phyloP scores from a whole-genome alignment of 495 filamentous ascomycete species.

The Penicillium coffeae region DNA sequence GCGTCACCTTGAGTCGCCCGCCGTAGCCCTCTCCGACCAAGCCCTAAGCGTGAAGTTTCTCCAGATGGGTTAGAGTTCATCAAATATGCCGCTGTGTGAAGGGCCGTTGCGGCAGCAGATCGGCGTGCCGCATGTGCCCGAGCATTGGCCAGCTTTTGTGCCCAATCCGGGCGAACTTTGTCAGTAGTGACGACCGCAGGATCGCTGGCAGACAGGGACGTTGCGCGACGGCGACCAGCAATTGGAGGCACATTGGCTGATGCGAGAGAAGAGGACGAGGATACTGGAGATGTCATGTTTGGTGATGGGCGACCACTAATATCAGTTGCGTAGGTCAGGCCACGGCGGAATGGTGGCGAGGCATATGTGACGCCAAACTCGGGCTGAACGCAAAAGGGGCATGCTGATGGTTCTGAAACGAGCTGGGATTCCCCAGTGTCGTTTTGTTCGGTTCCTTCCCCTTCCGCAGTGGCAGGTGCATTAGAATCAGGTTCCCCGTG shows the following conservation, averaged over 20 bases:
- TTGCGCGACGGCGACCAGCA: conserved; percentile 60
- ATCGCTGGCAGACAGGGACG: conserved; percentile 76
- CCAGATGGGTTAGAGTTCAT: conserved; percentile 64
- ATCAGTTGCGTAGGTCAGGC: conserved; percentile 64
- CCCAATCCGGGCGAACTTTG: conserved; percentile 89
- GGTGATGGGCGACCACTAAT: conserved; percentile 35
- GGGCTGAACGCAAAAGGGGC: conserved; percentile 91
- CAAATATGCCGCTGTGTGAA: conserved; percentile 92
- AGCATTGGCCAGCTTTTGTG: conserved; percentile 80
- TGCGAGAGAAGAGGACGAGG: conserved; percentile 54
- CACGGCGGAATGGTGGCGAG: conserved; percentile 81
- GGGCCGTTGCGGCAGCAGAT: conserved; percentile 87
- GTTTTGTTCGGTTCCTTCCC: conserved; percentile 26
- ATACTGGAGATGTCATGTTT: conserved; percentile 64
- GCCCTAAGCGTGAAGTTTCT: conserved; percentile 43
- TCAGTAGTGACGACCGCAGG: conserved; percentile 88
- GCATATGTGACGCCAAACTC: conserved; percentile 95
- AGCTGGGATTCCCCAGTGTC: conserved; percentile 57
- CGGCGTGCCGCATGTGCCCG: conserved; percentile 78
- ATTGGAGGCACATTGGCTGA: conserved; percentile 32
- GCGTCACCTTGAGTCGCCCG: conserved; percentile 35
- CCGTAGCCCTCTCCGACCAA: conserved; percentile 47
- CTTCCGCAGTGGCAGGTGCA: conserved; percentile 37
- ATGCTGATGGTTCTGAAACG: conserved; percentile 86
- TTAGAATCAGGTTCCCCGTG: conserved; percentile 59